These are phyloP conservation scores for Pyrrhoderma noxium DNA, from an alignment of 1,284 basidiomycete genomes.

Conservation along the genomic window DNA sequence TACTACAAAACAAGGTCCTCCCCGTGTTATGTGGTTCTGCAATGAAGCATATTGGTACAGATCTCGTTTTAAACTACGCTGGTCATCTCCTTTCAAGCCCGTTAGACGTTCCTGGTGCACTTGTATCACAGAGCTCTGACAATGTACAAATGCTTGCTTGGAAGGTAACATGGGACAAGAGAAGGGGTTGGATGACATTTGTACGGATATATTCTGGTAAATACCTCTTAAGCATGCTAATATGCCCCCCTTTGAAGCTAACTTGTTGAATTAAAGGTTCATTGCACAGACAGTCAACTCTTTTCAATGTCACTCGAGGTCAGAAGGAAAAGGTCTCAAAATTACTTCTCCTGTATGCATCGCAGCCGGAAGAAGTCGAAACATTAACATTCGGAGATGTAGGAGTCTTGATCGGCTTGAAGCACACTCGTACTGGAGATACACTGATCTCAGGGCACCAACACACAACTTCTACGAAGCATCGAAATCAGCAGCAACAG, in stretches of 20 bases:
- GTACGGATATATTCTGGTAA: constrained; percentile 82
- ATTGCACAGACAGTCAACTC: constrained; percentile 51
- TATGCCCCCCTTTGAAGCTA: not conserved
- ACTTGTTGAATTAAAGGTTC: constrained; percentile 39
- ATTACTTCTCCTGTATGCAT: constrained; percentile 76
- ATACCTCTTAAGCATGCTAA: constrained; percentile 14
- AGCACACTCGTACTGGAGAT: constrained; percentile 83
- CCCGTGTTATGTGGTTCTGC: constrained; percentile 84
- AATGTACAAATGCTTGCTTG: constrained; percentile 70
- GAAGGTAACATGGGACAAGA: constrained; percentile 85
- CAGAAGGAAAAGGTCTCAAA: constrained; percentile 71
- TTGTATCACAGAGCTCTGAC: constrained; percentile 36
- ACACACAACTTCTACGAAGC: constrained; percentile 17
- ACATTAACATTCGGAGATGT: constrained; percentile 76
- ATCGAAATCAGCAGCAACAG: constrained; percentile 22
- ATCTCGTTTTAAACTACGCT: constrained; percentile 74
- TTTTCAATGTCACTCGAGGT: constrained; percentile 65
- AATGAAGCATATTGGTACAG: constrained; percentile 74
- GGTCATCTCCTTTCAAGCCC: constrained; percentile 79
- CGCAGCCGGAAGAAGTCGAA: constrained; percentile 75
- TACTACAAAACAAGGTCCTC: constrained; percentile 58
- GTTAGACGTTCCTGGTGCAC: constrained; percentile 44
- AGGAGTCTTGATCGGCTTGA: constrained; percentile 78
- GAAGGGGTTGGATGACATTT: constrained; percentile 86
- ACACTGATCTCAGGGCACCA: constrained; percentile 46